Evolutionary conservation across 1,284 basidiomycete species (phyloP), one percentile per base, ranked within the genome.

Genomic region (Tremellales sp.): DNA sequence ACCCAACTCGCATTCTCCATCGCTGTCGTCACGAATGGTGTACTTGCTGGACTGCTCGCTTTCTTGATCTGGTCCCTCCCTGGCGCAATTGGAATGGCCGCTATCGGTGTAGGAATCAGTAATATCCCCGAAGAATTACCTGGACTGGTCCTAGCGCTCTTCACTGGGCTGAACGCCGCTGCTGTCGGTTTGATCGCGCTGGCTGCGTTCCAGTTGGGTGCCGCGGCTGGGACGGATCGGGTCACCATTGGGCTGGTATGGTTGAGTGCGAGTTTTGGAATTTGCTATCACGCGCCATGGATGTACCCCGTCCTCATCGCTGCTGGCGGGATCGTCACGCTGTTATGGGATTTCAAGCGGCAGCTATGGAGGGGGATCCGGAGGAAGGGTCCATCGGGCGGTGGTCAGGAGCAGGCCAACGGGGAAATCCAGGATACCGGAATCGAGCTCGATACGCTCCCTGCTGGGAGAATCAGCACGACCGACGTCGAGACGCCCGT

Each of bases 131-230:
- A 76, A 26, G 64, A 61, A 3, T 74, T 83, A 0, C 81, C 81
- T 0, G 62, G 66, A 1, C 75, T 78, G 35, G 80, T 79, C 11
- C 78, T 81, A 37, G 79, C 77, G 2, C 69, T 82, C 7, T 67
- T 84, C 15, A 80, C 80, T 0, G 82, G 82, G 0, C 58, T 84
- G 19, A 83, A 84, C 58, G 78, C 81, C 0, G 75, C 81, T 0
- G 79, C 80, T 0, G 81, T 83, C 2, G 81, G 81, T 0, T 65
- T 83, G 21, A 81, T 83, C 48, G 79, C 78, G 0, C 72, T 82
- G 12, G 79, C 82, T 3, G 81, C 79, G 0, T 75, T 78, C 10
- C 79, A 81, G 60, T 76, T 83, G 13, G 67, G 76, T 2, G 64
- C 69, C 8, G 77, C 77, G 19, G 75, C 78, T 13, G 76, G 79